A percentile compares a stretch with the other conserved stretches of the same genome.
These are phyloP conservation scores for Noccaea caerulescens DNA, from an alignment of 345 rosid species.

Conservation along the genomic window DNA sequence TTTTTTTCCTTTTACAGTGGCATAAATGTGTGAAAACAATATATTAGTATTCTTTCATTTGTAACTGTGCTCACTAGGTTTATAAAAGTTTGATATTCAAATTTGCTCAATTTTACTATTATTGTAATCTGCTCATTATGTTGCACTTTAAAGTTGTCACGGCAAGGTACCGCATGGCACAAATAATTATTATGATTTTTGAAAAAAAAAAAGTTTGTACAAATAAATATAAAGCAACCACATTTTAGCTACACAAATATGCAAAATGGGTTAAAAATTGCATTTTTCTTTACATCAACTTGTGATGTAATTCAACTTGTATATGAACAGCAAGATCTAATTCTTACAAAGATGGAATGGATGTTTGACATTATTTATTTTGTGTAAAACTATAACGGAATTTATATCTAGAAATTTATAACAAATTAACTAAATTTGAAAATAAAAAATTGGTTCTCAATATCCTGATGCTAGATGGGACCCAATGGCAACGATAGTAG, in stretches of 20 bases:
- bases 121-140: slow-evolving; percentile 24
- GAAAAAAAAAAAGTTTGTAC: not conserved
- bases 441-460: no score
- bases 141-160: slow-evolving; percentile 24
- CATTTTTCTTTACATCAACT: not conserved
- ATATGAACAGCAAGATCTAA: no score
- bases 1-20: slow-evolving; percentile 18
- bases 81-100: not conserved
- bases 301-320: not conserved
- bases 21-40: not conserved
- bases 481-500: no score
- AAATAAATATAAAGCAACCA: slow-evolving; percentile 11
- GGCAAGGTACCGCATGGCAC: slow-evolving; percentile 19
- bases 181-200: slow-evolving; percentile 23
- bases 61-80: slow-evolving; percentile 6
- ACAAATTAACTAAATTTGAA: no score
- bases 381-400: no score
- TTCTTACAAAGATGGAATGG: no score
- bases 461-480: no score
- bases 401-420: no score
- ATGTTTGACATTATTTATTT: no score
- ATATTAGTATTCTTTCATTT: slow-evolving; percentile 12
- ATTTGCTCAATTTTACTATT: not conserved
- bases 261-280: not conserved
- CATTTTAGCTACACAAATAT: not conserved